Evolutionary conservation across 495 filamentous ascomycete genomes (phyloP), one percentile per base, ranked within the genome.

Genomic region (Aspergillus panamensis): DNA sequence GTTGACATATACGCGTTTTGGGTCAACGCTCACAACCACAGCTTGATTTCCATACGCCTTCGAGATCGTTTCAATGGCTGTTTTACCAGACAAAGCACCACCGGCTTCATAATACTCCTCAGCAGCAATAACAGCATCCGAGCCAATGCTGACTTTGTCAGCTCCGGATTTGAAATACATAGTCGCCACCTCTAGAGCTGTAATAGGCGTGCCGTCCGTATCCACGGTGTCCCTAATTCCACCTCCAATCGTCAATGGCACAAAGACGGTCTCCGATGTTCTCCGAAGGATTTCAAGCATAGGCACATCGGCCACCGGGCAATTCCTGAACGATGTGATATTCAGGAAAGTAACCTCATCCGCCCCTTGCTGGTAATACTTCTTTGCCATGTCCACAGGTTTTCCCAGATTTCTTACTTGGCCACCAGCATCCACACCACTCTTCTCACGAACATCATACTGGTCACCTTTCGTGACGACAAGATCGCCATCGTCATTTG

Each of bases 381-480:
- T 86, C 74, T 82, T 83, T 17, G 94, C 94, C 83, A 97, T 88
- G 48, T 96, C 90, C 16, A 98, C 92, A 0, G 94, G 94, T 74
- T 98, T 97, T 60, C 94, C 94, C 0, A 98, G 75, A 67, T 97
- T 98, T 53, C 94, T 82, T 32, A 98, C 94, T 52, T 85, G 80
- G 19, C 91, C 85, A 49, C 80, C 84, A n/a, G 75, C 73, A 8
- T 78, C 66, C 17, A 73, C 66, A 10, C 71, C 76, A 53, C 70
- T 77, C 73, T 96, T 96, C 66, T 97, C 94, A n/a, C 94, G 87
- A n/a, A 98, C 94, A 66, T 98, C 94, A 73, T 98, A 98, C 66
- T 97, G 94, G 69, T 98, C 94, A 8, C 94, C 94, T 73, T 98
- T 98, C 6, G 94, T 98, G 14, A 98, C 94, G 0, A 98, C 95